These are phyloP conservation scores for Alternaria alternata DNA, from an alignment of 2,329 filamentous ascomycete genomes.

Conservation along the genomic window DNA sequence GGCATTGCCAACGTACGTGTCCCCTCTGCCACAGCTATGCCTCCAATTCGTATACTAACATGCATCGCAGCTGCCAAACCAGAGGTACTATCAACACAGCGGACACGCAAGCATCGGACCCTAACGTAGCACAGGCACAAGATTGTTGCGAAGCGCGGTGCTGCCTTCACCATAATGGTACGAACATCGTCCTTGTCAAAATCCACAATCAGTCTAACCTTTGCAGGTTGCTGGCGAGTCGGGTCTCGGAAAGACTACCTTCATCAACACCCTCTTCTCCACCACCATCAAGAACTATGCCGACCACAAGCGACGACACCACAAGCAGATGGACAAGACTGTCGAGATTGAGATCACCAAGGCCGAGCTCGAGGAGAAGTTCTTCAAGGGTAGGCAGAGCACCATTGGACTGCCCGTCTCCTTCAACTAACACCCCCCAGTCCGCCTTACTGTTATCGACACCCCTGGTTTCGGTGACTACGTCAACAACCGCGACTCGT, in stretches of 20 bases:
- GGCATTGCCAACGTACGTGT: slow-evolving; percentile 75
- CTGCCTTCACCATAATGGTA: slow-evolving; percentile 99
- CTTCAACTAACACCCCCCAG: slow-evolving; percentile 59
- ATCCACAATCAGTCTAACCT: slow-evolving; percentile 31
- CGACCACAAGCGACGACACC: slow-evolving; percentile 98
- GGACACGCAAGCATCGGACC: slow-evolving; percentile 24
- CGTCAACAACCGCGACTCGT: slow-evolving; percentile 99
- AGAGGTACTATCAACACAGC: slow-evolving; percentile 61
- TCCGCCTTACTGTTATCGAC: slow-evolving; percentile 98
- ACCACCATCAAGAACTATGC: slow-evolving; percentile 99
- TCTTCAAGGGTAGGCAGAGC: slow-evolving; percentile 86
- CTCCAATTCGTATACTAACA: slow-evolving; percentile 42
- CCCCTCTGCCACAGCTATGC: not conserved
- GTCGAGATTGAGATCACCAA: slow-evolving; percentile 99
- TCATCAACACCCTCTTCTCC: slow-evolving; percentile 99
- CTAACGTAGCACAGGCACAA: slow-evolving; percentile 65
- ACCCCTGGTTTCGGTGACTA: slow-evolving; percentile 99
- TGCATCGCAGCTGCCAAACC: slow-evolving; percentile 68
- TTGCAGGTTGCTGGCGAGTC: slow-evolving; percentile 94
- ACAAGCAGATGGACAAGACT: slow-evolving; percentile 99
- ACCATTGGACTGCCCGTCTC: not conserved
- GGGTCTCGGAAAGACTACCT: slow-evolving; percentile 97
- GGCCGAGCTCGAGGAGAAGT: slow-evolving; percentile 99
- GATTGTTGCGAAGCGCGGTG: slow-evolving; percentile 84
- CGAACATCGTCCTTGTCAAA: slow-evolving; percentile 29